Evolutionary conservation across 495 filamentous ascomycete species (phyloP).

Genomic region (Cenococcum geophilum): DNA sequence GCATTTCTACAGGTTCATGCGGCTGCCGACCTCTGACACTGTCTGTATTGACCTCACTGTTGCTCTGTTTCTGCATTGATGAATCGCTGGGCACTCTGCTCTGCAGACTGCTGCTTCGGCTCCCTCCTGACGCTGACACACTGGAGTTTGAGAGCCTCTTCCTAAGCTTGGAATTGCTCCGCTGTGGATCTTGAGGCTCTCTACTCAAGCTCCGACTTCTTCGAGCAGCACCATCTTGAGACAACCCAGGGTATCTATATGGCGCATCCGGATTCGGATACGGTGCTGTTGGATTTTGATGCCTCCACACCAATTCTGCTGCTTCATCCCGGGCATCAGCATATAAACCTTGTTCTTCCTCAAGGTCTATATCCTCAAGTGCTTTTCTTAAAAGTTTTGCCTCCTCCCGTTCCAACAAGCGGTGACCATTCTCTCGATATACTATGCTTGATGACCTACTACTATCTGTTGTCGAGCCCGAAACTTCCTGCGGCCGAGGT

Average conservation of each 20-base stretch:
- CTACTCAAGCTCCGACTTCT: slow-evolving; percentile 54
- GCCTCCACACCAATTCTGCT: slow-evolving; percentile 78
- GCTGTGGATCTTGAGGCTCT: slow-evolving; percentile 41
- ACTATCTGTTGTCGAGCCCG: slow-evolving; percentile 8
- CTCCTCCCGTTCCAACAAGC: slow-evolving; percentile 86
- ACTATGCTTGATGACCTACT: slow-evolving; percentile 38
- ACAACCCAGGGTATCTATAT: slow-evolving; percentile 55
- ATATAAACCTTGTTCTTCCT: slow-evolving; percentile 64
- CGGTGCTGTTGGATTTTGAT: slow-evolving; percentile 60
- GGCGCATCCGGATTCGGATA: slow-evolving; percentile 53
- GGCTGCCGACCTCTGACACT: background rate
- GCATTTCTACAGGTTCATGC: background rate
- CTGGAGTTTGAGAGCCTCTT: slow-evolving; percentile 27
- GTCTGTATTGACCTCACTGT: slow-evolving; percentile 1
- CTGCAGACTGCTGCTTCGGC: slow-evolving; percentile 25
- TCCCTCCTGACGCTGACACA: slow-evolving; percentile 14
- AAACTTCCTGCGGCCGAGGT: slow-evolving; percentile 19
- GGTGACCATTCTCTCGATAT: slow-evolving; percentile 72
- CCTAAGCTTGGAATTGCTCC: slow-evolving; percentile 22
- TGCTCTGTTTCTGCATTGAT: slow-evolving; percentile 21
- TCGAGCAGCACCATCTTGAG: slow-evolving; percentile 57
- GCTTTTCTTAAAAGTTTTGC: slow-evolving; percentile 69
- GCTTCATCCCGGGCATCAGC: slow-evolving; percentile 78
- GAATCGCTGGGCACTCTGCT: slow-evolving; percentile 29
- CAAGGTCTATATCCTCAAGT: slow-evolving; percentile 69